Evolutionary conservation across 2,329 filamentous ascomycete species (phyloP).

Genomic region (Penicillium sp.): DNA sequence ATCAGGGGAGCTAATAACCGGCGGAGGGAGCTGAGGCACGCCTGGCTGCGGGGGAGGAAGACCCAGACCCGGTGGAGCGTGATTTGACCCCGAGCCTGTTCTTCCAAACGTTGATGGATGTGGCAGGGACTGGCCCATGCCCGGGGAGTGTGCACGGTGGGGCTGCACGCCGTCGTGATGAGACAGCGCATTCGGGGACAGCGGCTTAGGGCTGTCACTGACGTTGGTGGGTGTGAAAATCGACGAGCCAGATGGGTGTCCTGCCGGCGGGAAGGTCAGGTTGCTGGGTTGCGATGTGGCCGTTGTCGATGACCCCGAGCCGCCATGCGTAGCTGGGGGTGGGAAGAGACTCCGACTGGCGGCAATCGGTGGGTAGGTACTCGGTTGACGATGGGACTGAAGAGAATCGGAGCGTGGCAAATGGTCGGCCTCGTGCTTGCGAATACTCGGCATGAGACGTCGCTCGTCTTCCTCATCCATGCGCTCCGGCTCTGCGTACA

Average conservation of each 20-base stretch:
- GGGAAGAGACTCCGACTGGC: conserved; percentile 57
- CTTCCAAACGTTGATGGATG: conserved; percentile 35
- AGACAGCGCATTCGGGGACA: conserved; percentile 48
- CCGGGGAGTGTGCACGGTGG: conserved; percentile 43
- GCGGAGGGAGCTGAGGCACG: conserved; percentile 42
- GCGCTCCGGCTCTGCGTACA: conserved; percentile 51
- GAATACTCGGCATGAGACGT: conserved; percentile 62
- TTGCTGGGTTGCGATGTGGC: conserved; percentile 44
- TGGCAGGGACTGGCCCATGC: conserved; percentile 38
- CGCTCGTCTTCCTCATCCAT: conserved; percentile 49
- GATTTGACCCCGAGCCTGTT: conserved; percentile 23
- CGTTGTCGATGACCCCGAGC: conserved; percentile 53
- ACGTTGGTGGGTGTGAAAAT: conserved; percentile 70
- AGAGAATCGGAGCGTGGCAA: conserved; percentile 43
- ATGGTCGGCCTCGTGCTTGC: conserved; percentile 61
- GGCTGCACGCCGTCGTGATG: conserved; percentile 38
- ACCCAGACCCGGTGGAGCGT: conserved; percentile 26
- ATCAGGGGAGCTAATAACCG: conserved; percentile 41
- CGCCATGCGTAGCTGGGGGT: conserved; percentile 54
- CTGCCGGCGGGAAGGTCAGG: conserved; percentile 38
- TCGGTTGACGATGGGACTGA: conserved; percentile 63
- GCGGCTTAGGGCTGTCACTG: conserved; percentile 80
- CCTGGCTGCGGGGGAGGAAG: conserved; percentile 37
- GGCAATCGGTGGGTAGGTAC: conserved; percentile 71
- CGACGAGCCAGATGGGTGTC: conserved; percentile 44